phyloP scores from a whole-genome alignment of 495 filamentous ascomycete species.

The Evansstolkia leycettana region DNA sequence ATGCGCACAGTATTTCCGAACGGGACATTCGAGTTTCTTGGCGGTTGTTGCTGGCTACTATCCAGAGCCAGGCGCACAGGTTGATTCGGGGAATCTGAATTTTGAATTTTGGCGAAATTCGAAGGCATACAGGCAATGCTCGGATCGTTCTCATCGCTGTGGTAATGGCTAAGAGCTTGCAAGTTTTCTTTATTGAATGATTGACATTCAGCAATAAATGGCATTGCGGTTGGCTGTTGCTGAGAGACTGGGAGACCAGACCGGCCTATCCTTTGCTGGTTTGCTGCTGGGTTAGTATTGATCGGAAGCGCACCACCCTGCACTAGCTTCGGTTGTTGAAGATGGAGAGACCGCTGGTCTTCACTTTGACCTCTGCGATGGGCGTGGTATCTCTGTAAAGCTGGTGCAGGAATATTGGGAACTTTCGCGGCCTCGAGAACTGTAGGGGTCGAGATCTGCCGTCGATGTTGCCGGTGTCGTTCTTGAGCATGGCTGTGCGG shows the following conservation, averaged over 20 bases:
- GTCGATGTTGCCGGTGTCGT: slow-evolving; percentile 66
- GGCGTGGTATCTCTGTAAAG: slow-evolving; percentile 35
- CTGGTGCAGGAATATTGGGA: slow-evolving; percentile 44
- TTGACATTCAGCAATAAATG: slow-evolving; percentile 16
- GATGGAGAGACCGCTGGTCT: slow-evolving; percentile 48
- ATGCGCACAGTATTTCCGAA: slow-evolving; percentile 6
- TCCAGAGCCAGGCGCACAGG: slow-evolving; percentile 12
- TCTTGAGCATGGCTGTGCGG: slow-evolving; percentile 50
- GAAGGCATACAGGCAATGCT: slow-evolving; percentile 11
- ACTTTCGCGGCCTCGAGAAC: slow-evolving; percentile 58
- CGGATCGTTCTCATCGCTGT: slow-evolving; percentile 8
- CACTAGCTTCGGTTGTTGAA: slow-evolving; percentile 28
- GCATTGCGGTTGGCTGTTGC: slow-evolving; percentile 12
- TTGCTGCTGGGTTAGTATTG: slow-evolving; percentile 52
- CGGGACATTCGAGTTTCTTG: background rate
- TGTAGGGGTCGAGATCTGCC: slow-evolving; percentile 78
- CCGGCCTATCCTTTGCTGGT: slow-evolving; percentile 57
- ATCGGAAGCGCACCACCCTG: slow-evolving; percentile 49
- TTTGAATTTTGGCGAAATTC: slow-evolving; percentile 8
- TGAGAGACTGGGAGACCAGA: slow-evolving; percentile 33
- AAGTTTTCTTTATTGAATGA: slow-evolving; percentile 25
- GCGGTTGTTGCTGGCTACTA: slow-evolving; percentile 17
- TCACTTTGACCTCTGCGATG: slow-evolving; percentile 72
- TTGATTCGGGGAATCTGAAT: slow-evolving; percentile 5
- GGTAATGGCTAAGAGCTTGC: slow-evolving; percentile 15